Evolutionary conservation across 1,139 yeast genomes (phyloP), one percentile per base, ranked within the genome.

Genomic region (Lodderomyces elongisporus): DNA sequence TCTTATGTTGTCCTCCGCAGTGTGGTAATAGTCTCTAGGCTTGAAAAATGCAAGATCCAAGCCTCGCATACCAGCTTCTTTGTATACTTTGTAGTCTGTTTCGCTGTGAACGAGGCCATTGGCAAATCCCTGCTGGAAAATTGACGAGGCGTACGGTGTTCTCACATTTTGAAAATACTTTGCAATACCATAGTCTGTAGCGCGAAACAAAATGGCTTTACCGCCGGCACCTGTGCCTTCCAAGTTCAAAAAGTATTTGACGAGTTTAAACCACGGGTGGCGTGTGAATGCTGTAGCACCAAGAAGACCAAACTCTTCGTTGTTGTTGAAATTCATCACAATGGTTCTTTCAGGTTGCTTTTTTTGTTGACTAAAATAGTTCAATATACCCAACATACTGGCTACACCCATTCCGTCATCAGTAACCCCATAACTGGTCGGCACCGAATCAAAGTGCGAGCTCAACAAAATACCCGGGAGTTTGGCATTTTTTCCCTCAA

Each of bases 151-250:
- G 58, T 78, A 85, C 0, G 95, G 95, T 46, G 71, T 77, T 41
- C 79, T 67, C 2, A 84, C 84, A 4, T 51, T 44, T 30, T 49
- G 46, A 41, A 64, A 69, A 37, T 54, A 54, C 37, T 64, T 66
- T n/a, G 57, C 55, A 7, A 85, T 74, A 0, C 83, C 84, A 43
- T 71, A 73, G 51, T 89, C 95, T 0, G 95, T 79, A 13, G 91
- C 80, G 54, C 96, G 70, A 56, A 89, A 87, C 30, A 89, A 62
- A 24, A 85, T 70, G 1, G 96, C 89, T 41, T 84, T 77, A 5
- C 95, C 95, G 17, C 96, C 96, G 3, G 94, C 85, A 3, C 96
- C 96, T 1, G 96, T 85, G n/a, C 96, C 96, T 63, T 89, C 97
- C 43, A 89, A 63, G 51, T 89, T 89, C 46, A 89, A 67, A 44